phyloP scores from a whole-genome alignment of 192 early-diverging fungal species.

The Phlyctochytrium arcticum region DNA sequence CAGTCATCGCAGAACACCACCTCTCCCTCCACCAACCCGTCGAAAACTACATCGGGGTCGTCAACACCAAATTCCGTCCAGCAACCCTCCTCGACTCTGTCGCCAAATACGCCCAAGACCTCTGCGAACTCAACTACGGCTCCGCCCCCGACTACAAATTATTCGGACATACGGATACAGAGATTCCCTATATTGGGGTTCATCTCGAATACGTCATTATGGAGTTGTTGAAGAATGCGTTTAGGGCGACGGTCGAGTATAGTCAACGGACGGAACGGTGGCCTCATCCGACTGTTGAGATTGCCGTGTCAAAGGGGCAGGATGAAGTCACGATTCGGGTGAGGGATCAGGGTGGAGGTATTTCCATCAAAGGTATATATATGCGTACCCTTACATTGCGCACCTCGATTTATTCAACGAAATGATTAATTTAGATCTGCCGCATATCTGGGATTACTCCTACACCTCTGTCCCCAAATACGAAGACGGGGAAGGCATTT shows the following conservation, averaged over 20 bases:
- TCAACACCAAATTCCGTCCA: conserved; percentile 73
- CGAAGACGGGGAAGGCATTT: conserved; percentile 59
- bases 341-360: conserved; percentile 89
- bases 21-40: conserved; percentile 66
- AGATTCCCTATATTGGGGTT: conserved; percentile 79
- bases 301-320: conserved; percentile 74
- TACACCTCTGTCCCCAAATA: conserved; percentile 81
- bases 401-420: neutral
- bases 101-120: conserved; percentile 69
- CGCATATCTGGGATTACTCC: conserved; percentile 85
- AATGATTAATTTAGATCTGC: conserved; percentile 48
- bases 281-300: conserved; percentile 75
- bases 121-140: conserved; percentile 92
- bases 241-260: conserved; percentile 71
- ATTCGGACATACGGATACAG: conserved; percentile 62
- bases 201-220: conserved; percentile 93
- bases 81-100: conserved; percentile 62
- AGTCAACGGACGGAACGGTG: conserved; percentile 18
- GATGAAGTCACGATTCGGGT: conserved; percentile 82
- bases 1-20: conserved; percentile 87
- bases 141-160: conserved; percentile 67
- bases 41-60: conserved; percentile 72
- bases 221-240: conserved; percentile 87
- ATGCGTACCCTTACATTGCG: neutral
- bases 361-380: conserved; percentile 52